These are phyloP conservation scores for Fusarium papillatum DNA, from an alignment of 2,329 filamentous ascomycete species.

Conservation along the genomic window DNA sequence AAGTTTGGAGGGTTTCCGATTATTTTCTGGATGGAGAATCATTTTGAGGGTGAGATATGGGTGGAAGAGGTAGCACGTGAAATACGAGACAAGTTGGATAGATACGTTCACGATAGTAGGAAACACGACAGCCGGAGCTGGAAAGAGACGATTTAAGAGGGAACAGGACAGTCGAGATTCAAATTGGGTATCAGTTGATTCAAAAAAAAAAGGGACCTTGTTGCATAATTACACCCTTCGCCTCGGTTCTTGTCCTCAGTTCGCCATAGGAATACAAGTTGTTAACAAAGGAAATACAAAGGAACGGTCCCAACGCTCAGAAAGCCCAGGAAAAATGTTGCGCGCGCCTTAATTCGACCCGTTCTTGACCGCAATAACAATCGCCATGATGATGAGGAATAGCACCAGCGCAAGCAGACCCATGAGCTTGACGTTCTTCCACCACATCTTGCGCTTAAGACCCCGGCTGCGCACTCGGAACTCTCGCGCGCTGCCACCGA, in stretches of 20 bases:
- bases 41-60: background rate
- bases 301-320: conserved; percentile 23
- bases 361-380: conserved; percentile 67
- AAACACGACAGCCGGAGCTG: background rate
- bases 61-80: background rate
- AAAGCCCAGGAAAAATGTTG: background rate
- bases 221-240: conserved; percentile 44
- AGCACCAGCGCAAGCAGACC: conserved; percentile 80
- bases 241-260: conserved; percentile 35
- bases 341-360: conserved; percentile 21
- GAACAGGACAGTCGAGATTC: conserved; percentile 4
- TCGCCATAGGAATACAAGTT: conserved; percentile 39
- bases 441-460: conserved; percentile 96
- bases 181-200: conserved; percentile 40
- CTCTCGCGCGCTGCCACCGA: conserved; percentile 90
- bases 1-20: background rate
- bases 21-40: background rate
- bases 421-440: conserved; percentile 99
- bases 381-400: conserved; percentile 67
- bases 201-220: conserved; percentile 33
- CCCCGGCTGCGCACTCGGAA: conserved; percentile 91
- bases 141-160: background rate
- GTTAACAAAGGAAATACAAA: conserved; percentile 29
- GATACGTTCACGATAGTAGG: conserved; percentile 12
- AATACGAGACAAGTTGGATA: background rate